These are phyloP conservation scores for Mortierella sp. DNA, from an alignment of 371 early-diverging fungal species.

Conservation along the genomic window DNA sequence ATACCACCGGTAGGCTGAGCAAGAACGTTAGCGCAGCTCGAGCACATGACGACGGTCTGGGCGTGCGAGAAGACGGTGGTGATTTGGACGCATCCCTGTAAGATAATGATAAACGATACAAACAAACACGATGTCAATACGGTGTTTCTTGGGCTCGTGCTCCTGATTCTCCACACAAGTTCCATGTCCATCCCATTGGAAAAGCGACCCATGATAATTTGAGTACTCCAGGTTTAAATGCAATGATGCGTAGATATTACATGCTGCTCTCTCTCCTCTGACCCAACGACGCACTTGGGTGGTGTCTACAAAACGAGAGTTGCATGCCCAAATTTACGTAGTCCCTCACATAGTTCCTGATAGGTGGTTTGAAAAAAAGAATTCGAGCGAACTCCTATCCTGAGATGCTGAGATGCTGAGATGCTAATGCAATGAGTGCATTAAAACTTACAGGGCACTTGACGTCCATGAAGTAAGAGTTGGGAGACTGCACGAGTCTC, in stretches of 20 bases:
- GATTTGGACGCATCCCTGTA: constrained; percentile 93
- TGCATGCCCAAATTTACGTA: no score
- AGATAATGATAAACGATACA: background rate
- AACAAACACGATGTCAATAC: background rate
- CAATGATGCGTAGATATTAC: background rate
- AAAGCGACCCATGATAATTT: no score
- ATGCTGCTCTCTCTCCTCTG: no score
- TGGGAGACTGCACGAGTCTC: constrained; percentile 99
- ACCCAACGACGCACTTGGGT: no score
- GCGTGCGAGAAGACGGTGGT: constrained; percentile 99
- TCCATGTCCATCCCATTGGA: no score
- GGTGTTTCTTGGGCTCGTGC: background rate
- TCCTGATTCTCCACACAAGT: background rate
- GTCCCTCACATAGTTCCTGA: no score
- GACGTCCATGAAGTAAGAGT: constrained; percentile 99
- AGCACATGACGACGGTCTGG: constrained; percentile 99
- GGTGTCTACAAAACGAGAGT: no score
- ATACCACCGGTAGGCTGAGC: constrained; percentile 99
- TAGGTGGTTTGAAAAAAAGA: no score
- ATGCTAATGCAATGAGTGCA: background rate
- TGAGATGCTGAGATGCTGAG: background rate
- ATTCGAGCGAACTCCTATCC: background rate
- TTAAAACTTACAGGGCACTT: constrained; percentile 92
- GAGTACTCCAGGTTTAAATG: background rate
- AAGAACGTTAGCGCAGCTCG: constrained; percentile 96